phyloP scores from a whole-genome alignment of 2,329 filamentous ascomycete species.

The Monosporascus sp. region DNA sequence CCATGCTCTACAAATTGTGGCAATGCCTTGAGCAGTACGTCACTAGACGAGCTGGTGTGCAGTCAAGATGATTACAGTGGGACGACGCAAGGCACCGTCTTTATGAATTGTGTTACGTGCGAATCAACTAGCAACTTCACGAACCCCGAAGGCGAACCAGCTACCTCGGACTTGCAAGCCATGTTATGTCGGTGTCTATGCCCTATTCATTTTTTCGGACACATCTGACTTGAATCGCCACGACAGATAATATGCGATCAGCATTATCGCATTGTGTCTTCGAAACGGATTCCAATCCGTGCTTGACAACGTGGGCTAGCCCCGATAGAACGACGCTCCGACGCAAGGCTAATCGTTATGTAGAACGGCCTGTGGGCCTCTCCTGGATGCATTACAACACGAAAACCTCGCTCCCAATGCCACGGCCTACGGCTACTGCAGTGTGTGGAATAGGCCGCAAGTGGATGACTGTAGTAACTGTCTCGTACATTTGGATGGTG shows the following conservation, averaged over 20 bases:
- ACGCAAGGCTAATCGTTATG: constrained; percentile 17
- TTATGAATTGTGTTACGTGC: constrained; percentile 47
- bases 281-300: constrained; percentile 37
- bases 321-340: neutral
- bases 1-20: constrained; percentile 48
- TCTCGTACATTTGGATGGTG: constrained; percentile 30
- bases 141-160: constrained; percentile 27
- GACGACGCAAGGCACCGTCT: constrained; percentile 41
- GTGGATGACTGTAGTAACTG: constrained; percentile 44
- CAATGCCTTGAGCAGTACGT: constrained; percentile 44
- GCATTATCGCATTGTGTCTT: constrained; percentile 52
- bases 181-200: constrained; percentile 45
- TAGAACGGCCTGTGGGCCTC: constrained; percentile 48
- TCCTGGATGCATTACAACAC: constrained; percentile 42
- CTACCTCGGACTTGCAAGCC: constrained; percentile 45
- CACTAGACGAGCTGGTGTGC: constrained; percentile 44
- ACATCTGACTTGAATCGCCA: constrained; percentile 11
- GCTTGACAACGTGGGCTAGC: constrained; percentile 44
- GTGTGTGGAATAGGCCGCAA: constrained; percentile 36
- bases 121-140: constrained; percentile 45
- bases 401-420: constrained; percentile 42
- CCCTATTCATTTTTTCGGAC: neutral
- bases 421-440: constrained; percentile 50
- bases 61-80: constrained; percentile 31
- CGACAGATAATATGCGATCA: constrained; percentile 53